A percentile compares a stretch with the other conserved stretches of the same genome.
These are phyloP conservation scores for Neurospora sp. DNA, from an alignment of 2,329 filamentous ascomycete genomes.

Conservation along the genomic window DNA sequence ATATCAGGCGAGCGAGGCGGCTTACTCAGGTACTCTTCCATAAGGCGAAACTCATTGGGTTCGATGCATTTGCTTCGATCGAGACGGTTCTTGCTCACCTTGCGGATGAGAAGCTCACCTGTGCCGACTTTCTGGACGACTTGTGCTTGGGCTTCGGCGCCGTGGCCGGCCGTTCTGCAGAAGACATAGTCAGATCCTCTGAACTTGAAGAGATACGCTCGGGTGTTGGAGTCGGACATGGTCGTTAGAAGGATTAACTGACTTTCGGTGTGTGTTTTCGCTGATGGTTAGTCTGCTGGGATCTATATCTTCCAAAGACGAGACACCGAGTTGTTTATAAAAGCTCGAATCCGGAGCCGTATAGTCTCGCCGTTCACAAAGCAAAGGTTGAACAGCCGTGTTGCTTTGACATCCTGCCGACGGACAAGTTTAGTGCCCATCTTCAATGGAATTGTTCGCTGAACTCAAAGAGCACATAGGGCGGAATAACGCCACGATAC, in stretches of 20 bases:
- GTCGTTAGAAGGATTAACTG: background rate
- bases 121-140: slow-evolving; percentile 3
- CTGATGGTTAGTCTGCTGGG: background rate
- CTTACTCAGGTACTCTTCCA: background rate
- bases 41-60: background rate
- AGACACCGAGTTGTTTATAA: background rate
- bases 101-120: slow-evolving; percentile 1
- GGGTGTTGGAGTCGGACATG: slow-evolving; percentile 1
- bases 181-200: background rate
- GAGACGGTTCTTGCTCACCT: background rate
- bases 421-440: background rate
- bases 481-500: background rate
- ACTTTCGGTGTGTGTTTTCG: background rate
- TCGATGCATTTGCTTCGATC: background rate
- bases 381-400: background rate
- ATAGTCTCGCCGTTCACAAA: background rate
- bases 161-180: slow-evolving; percentile 1
- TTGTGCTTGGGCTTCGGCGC: slow-evolving; percentile 1
- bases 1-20: background rate
- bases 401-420: background rate
- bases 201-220: slow-evolving; percentile 1
- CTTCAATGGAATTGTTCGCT: background rate
- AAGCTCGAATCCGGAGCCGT: background rate
- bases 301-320: background rate
- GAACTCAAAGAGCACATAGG: background rate